Evolutionary conservation across 805 yeast genomes (phyloP).

Genomic region (Schwanniomyces vanrijiae): DNA sequence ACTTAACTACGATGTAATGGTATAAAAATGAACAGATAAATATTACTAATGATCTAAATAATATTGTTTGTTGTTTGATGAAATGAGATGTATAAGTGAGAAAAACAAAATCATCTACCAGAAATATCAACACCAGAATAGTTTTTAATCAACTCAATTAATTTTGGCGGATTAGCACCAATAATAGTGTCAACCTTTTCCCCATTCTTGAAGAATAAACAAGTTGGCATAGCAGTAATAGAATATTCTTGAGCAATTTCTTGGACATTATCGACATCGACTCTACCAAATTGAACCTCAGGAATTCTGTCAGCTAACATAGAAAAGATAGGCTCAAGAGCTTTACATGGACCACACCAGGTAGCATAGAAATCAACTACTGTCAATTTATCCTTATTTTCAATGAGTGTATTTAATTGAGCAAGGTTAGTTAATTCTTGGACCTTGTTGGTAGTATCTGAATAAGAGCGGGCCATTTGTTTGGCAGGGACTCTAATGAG

Average conservation of each 20-base stretch:
- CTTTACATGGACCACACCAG: conserved; percentile 49
- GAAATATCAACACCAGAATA: conserved; percentile 27
- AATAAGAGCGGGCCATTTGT: conserved; percentile 1
- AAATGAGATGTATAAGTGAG: background rate
- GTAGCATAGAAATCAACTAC: conserved; percentile 44
- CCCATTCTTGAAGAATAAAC: conserved; percentile 61
- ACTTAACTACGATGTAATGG: background rate
- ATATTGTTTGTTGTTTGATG: too few relatives aligned
- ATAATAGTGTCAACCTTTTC: conserved; percentile 55
- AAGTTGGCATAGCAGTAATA: conserved; percentile 77
- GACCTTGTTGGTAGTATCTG: conserved; percentile 14
- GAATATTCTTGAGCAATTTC: conserved; percentile 64
- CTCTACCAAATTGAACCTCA: conserved; percentile 61
- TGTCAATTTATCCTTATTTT: conserved; percentile 23
- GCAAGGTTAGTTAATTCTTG: conserved; percentile 26
- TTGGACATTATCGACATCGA: conserved; percentile 64
- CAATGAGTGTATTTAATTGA: conserved; percentile 25
- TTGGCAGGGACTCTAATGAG: background rate
- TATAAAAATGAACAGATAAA: background rate
- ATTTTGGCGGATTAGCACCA: conserved; percentile 59
- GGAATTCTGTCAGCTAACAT: conserved; percentile 34
- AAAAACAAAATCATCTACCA: conserved; percentile 6
- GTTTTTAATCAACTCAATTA: conserved; percentile 26
- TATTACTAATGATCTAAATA: background rate
- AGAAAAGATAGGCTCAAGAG: conserved; percentile 39